Evolutionary conservation across 2,329 filamentous ascomycete genomes (phyloP).

Genomic region (Clonostachys sp.): DNA sequence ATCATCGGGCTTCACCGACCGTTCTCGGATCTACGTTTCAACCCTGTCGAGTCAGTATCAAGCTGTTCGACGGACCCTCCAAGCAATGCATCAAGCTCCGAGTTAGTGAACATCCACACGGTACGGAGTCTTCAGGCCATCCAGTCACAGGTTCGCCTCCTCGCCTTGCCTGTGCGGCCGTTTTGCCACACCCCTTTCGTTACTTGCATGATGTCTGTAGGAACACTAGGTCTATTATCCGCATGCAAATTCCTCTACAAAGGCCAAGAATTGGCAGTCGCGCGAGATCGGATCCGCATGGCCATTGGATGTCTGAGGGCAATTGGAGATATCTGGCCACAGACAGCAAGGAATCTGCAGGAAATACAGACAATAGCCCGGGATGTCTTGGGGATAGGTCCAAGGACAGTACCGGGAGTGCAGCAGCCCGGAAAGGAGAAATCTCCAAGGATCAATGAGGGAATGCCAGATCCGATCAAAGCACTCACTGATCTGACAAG

Average conservation of each 20-base stretch:
- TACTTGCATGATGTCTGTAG: constrained; percentile 33
- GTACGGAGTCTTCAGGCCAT: constrained; percentile 26
- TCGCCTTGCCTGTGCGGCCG: constrained; percentile 23
- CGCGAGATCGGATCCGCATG: constrained; percentile 33
- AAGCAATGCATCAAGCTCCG: constrained; percentile 4
- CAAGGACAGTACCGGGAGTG: too few species aligned
- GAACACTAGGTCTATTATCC: constrained; percentile 24
- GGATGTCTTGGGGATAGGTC: constrained; percentile 12
- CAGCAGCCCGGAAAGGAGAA: too few species aligned
- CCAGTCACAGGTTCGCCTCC: constrained; percentile 28
- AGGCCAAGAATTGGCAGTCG: constrained; percentile 21
- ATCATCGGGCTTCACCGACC: constrained; percentile 29
- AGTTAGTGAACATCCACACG: constrained; percentile 28
- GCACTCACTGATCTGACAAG: too few species aligned
- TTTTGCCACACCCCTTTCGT: constrained; percentile 31
- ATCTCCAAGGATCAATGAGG: too few species aligned
- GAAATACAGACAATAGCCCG: constrained; percentile 33
- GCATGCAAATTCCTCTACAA: constrained; percentile 26
- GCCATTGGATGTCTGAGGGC: constrained; percentile 30
- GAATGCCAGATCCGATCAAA: too few species aligned
- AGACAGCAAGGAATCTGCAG: constrained; percentile 23
- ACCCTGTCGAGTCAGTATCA: constrained; percentile 27
- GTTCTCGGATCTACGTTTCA: constrained; percentile 29
- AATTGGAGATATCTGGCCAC: constrained; percentile 27
- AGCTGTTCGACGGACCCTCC: constrained; percentile 22